Conservation (phyloP, 768 basidiomycete species). For the Lepiota venenata region DNA sequence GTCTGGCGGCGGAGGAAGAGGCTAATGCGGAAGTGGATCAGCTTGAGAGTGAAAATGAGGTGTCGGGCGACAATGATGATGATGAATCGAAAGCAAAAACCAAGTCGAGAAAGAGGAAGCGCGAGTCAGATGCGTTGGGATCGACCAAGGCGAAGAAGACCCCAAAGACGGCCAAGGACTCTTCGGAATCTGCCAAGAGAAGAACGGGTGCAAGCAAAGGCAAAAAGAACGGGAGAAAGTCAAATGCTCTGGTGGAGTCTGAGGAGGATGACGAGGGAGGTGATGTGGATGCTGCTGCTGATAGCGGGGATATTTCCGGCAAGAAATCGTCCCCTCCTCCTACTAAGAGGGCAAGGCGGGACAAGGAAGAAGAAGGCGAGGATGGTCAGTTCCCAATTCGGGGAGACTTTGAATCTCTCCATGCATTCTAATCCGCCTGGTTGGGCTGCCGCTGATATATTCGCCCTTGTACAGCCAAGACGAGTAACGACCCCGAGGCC, state of each 20-base stretch:
- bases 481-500: conserved; percentile 66
- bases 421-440: conserved; percentile 1
- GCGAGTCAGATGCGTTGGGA: conserved; percentile 43
- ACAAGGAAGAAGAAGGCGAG: conserved; percentile 59
- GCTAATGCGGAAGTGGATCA: conserved; percentile 67
- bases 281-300: conserved; percentile 32
- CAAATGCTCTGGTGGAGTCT: conserved; percentile 56
- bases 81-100: conserved; percentile 32
- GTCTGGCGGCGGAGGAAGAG: conserved; percentile 25
- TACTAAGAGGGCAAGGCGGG: conserved; percentile 58
- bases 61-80: background rate
- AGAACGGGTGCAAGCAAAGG: conserved; percentile 32
- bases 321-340: conserved; percentile 61
- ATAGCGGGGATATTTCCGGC: conserved; percentile 47
- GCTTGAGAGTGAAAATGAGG: conserved; percentile 28
- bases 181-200: conserved; percentile 24
- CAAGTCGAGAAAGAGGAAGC: conserved; percentile 49
- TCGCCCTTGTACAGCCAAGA: conserved; percentile 29
- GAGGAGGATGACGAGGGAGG: conserved; percentile 55
- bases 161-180: conserved; percentile 32
- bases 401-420: background rate
- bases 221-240: conserved; percentile 59
- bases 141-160: conserved; percentile 41
- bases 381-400: conserved; percentile 43
- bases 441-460: background rate